A percentile compares a stretch with the other conserved stretches of the same genome.
phyloP scores from a whole-genome alignment of 202 grass and related monocot species.

The Hordeum pubiflorum region DNA sequence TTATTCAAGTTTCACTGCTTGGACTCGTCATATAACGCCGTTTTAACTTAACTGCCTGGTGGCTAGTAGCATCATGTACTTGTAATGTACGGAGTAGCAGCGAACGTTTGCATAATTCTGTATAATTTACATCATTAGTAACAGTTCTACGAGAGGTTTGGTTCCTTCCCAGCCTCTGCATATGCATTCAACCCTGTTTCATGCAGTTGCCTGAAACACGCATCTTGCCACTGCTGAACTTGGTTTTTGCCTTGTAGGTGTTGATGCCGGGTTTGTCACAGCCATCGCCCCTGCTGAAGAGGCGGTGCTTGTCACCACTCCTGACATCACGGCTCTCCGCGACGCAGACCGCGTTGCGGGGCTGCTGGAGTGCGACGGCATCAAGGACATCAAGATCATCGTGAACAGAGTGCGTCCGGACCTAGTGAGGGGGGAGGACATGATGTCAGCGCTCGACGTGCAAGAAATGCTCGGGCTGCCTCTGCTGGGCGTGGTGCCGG shows the following conservation, averaged over 20 bases:
- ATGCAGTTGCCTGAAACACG: background rate
- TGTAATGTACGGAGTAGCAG: too few species aligned
- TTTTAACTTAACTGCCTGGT: background rate
- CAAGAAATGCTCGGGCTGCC: slow-evolving; percentile 91
- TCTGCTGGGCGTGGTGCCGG: slow-evolving; percentile 74
- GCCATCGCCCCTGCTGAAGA: slow-evolving; percentile 89
- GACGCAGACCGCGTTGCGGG: slow-evolving; percentile 81
- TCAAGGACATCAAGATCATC: slow-evolving; percentile 92
- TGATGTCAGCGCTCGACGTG: slow-evolving; percentile 95
- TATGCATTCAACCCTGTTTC: background rate
- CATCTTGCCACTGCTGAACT: background rate
- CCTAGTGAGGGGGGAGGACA: slow-evolving; percentile 76
- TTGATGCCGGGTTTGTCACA: slow-evolving; percentile 85
- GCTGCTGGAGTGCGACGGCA: slow-evolving; percentile 79
- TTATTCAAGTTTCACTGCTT: background rate
- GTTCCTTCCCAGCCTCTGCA: background rate
- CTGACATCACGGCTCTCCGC: slow-evolving; percentile 81
- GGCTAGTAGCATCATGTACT: background rate
- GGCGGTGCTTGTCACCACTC: slow-evolving; percentile 84
- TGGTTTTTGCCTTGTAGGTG: slow-evolving; percentile 25
- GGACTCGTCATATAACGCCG: background rate
- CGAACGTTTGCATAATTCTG: too few species aligned
- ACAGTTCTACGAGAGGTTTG: too few species aligned
- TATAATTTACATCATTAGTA: too few species aligned
- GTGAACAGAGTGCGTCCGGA: slow-evolving; percentile 84